phyloP scores from a whole-genome alignment of 2,329 filamentous ascomycete species.

The Colletotrichum cuscutae region DNA sequence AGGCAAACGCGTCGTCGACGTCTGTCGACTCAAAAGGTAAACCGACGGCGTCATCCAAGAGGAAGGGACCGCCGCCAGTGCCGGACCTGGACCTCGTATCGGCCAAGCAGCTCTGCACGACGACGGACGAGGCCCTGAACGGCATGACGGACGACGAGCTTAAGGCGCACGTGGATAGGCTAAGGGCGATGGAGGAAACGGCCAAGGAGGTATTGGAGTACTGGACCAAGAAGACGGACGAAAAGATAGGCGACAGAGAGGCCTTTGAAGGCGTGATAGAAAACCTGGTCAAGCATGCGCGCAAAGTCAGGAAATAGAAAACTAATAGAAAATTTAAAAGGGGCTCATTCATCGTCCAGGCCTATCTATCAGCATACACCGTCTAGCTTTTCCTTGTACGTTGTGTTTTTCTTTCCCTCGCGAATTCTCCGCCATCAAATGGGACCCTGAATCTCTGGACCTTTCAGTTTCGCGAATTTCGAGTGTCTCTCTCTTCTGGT shows the following conservation, averaged over 20 bases:
- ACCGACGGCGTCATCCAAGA: constrained; percentile 55
- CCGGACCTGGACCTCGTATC: constrained; percentile 83
- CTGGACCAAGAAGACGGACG: constrained; percentile 88
- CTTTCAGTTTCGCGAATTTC: constrained; percentile 3
- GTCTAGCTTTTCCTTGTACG: constrained; percentile 17
- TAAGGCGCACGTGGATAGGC: constrained; percentile 72
- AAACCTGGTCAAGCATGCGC: constrained; percentile 91
- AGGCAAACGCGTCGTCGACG: constrained; percentile 65
- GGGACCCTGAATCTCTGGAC: constrained; percentile 1
- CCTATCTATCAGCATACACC: constrained; percentile 34
- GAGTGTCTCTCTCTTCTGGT: neutral
- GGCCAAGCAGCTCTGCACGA: constrained; percentile 81
- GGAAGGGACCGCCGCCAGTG: constrained; percentile 69
- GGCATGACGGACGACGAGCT: constrained; percentile 85
- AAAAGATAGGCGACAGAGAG: constrained; percentile 89
- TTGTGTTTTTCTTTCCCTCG: constrained; percentile 9
- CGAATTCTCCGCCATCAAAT: constrained; percentile 13
- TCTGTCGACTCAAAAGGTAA: constrained; percentile 70
- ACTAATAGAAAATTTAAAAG: constrained; percentile 14
- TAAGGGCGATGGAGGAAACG: constrained; percentile 75
- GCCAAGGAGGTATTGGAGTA: constrained; percentile 85
- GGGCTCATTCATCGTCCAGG: constrained; percentile 26
- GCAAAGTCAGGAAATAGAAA: constrained; percentile 80
- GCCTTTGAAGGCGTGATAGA: constrained; percentile 97
- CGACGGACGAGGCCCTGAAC: constrained; percentile 83